phyloP scores from a whole-genome alignment of 371 early-diverging fungal genomes.

The Mortierella polycephala region DNA sequence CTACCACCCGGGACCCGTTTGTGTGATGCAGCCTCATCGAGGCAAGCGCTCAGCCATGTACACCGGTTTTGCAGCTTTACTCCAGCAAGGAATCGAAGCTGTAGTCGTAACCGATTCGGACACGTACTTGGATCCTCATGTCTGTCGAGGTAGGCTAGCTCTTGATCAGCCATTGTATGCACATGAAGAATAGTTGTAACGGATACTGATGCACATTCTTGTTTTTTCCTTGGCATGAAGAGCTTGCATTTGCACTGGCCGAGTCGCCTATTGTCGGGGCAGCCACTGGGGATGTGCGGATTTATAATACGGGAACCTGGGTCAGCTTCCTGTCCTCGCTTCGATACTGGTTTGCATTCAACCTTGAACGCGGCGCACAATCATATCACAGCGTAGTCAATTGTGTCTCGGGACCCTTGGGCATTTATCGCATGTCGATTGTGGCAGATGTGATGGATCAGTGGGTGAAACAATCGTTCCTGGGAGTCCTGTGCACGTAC shows the following conservation, averaged over 20 bases:
- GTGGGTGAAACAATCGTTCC: constrained; percentile 69
- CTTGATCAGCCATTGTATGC: too few relatives aligned
- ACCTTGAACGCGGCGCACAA: constrained; percentile 75
- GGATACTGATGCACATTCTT: background rate
- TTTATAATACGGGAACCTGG: constrained; percentile 66
- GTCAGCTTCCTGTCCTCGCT: constrained; percentile 71
- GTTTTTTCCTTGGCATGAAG: constrained; percentile 17
- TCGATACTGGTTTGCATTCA: constrained; percentile 79
- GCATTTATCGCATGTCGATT: constrained; percentile 66
- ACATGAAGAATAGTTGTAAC: too few relatives aligned
- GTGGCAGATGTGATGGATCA: constrained; percentile 64
- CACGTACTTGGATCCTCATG: constrained; percentile 68
- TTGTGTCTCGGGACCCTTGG: constrained; percentile 78
- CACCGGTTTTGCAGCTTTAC: constrained; percentile 67
- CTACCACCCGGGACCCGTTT: constrained; percentile 59
- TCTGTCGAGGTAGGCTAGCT: constrained; percentile 38
- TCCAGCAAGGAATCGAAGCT: constrained; percentile 67
- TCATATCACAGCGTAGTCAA: constrained; percentile 71
- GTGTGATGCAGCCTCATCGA: constrained; percentile 68
- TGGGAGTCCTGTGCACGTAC: constrained; percentile 74
- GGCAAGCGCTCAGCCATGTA: constrained; percentile 78
- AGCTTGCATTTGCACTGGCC: constrained; percentile 64
- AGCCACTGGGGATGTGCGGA: constrained; percentile 74
- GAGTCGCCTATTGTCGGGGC: constrained; percentile 70
- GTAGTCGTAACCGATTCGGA: constrained; percentile 76